These are phyloP conservation scores for Diutina rugosa DNA, from an alignment of 1,139 yeast species.

Conservation along the genomic window DNA sequence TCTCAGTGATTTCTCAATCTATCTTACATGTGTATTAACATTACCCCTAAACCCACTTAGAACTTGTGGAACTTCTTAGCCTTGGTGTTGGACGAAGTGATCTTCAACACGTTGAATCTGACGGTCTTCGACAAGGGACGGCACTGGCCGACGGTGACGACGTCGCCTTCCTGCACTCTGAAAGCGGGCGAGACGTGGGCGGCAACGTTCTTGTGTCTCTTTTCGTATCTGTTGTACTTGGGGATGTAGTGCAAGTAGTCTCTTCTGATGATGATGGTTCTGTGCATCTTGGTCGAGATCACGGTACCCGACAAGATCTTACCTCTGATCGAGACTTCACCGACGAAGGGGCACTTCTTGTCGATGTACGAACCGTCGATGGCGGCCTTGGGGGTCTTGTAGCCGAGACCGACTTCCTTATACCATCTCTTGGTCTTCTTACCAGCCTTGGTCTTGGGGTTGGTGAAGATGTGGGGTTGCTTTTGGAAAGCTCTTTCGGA, in stretches of 20 bases:
- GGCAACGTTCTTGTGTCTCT: slow-evolving; percentile 99
- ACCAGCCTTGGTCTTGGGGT: slow-evolving; percentile 99
- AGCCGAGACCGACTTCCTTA: slow-evolving; percentile 99
- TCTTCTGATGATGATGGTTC: slow-evolving; percentile 99
- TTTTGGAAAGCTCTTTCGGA: slow-evolving; percentile 98
- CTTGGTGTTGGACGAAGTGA: slow-evolving; percentile 79
- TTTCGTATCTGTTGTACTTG: slow-evolving; percentile 99
- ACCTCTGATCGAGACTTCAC: slow-evolving; percentile 97
- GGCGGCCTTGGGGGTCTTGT: slow-evolving; percentile 99
- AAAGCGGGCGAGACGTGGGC: slow-evolving; percentile 99
- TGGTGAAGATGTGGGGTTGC: slow-evolving; percentile 99
- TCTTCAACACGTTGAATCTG: slow-evolving; percentile 98
- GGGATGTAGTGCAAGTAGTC: slow-evolving; percentile 99
- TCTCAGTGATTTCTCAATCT: background rate
- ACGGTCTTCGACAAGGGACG: slow-evolving; percentile 99
- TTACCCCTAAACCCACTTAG: slow-evolving; percentile 28
- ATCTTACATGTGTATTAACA: slow-evolving; percentile 1
- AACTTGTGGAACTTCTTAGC: slow-evolving; percentile 95
- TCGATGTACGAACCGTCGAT: slow-evolving; percentile 98
- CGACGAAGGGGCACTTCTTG: slow-evolving; percentile 99
- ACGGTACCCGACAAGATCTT: slow-evolving; percentile 97
- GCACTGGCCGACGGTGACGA: slow-evolving; percentile 99
- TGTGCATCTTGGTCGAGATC: slow-evolving; percentile 99
- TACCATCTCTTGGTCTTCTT: slow-evolving; percentile 99
- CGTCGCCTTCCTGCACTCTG: slow-evolving; percentile 99